Percentiles rank a stretch among this genome's conserved stretches.
Conservation (phyloP, 305 asterid genomes). For the Fraxinus angustifolia region DNA sequence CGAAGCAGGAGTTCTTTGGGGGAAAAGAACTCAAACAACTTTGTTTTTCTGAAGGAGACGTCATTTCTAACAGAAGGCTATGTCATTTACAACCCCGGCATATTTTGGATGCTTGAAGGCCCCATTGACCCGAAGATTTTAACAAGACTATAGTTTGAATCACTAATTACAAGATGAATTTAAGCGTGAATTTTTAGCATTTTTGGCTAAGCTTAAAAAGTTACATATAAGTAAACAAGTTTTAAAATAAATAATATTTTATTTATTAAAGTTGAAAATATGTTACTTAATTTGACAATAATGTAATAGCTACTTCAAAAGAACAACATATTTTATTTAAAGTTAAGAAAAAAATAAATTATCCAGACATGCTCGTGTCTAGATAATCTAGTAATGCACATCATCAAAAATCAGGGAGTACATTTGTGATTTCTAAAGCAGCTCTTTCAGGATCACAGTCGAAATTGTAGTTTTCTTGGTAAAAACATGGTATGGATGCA, state of each 20-base stretch:
- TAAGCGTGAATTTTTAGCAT: not conserved
- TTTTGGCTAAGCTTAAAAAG: not conserved
- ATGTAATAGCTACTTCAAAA: not conserved
- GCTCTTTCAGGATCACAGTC: conserved; percentile 2
- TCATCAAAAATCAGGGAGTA: not conserved
- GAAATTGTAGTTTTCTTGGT: not conserved
- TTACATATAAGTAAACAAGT: not conserved
- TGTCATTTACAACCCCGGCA: conserved; percentile 18
- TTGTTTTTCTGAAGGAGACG: conserved; percentile 11
- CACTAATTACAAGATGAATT: not conserved
- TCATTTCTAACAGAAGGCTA: conserved; percentile 21
- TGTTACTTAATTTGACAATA: not conserved
- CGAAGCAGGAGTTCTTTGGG: not conserved
- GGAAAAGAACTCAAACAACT: conserved; percentile 8
- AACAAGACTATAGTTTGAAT: not conserved
- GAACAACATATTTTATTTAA: not conserved
- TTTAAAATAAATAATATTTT: not conserved
- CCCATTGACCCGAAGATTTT: conserved; percentile 11
- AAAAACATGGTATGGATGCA: not conserved
- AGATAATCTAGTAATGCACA: conserved; percentile 1
- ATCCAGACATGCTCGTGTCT: not conserved
- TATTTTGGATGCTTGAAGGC: conserved; percentile 27
- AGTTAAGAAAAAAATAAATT: not conserved
- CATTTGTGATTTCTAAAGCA: not conserved
- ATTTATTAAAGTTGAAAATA: not conserved